Base-by-base conservation (phyloP, 495 filamentous ascomycete species). In the Lineolata rhizophorae region DNA sequence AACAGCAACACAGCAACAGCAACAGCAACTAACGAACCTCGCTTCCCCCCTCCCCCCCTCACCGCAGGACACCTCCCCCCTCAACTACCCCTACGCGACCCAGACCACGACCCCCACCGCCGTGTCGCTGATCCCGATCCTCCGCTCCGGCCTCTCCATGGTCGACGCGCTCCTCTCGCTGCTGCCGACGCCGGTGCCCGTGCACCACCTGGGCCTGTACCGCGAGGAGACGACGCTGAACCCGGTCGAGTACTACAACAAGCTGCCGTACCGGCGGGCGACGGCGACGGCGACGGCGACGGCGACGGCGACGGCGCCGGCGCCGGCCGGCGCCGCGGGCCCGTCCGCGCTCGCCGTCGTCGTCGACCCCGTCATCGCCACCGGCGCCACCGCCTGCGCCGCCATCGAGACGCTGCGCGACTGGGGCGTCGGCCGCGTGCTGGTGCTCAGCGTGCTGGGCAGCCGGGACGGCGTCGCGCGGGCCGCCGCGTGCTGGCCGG, bases 241-340 rank as follows among this genome's bases (percentile, higher is more conserved):
- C 31, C 83, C 85, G 0, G 85, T 95, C 29, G 85, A 95, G 57
- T 95, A 95, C 64, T 95, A 95, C 62, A 95, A 80, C 58, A 95
- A 95, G 54, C 76, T 95, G 13, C 84, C 85, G 21, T 76, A 79
- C 52, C 70, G 81, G 45, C 32, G 50, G 19, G 36, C 48, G 16
- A 32, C 57, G 40, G 20, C 38, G 0, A 26, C 42, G 36, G 43
- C 52, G 38, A 5, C 50, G 41, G 18, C 45, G 35, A 43, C 50
- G 30, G 51, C 66, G 2, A 45, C 52, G 31, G 40, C 50, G 33
- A 36, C 34, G 26, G 54, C 59, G 29, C 51, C 6, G 22, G 6
- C 6, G 6, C 6, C 22, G n/a, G 22, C 22, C 22, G 27, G 48
- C 2, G 59, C 63, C 6, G 50, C 56, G 9, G 56, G 57, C 1